Evolutionary conservation across 2,329 filamentous ascomycete species (phyloP).

Genomic region (Clonostachys rosea): DNA sequence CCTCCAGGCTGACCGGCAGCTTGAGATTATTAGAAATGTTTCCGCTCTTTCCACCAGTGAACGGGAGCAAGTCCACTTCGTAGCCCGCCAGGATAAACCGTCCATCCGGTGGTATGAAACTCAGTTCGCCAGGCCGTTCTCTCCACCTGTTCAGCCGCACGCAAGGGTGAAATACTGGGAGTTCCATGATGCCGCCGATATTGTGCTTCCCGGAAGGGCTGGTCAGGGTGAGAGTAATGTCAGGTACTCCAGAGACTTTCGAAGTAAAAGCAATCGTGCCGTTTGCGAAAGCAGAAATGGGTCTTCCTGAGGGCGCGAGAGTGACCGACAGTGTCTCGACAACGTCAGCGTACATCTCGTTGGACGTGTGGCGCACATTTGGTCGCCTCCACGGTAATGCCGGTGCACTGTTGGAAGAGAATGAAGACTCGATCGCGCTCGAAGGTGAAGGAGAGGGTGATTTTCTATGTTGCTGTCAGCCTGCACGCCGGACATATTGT

Average conservation of each 20-base stretch:
- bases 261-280: conserved; percentile 93
- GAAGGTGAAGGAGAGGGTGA: conserved; percentile 28
- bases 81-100: conserved; percentile 92
- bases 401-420: conserved; percentile 40
- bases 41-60: conserved; percentile 52
- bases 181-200: conserved; percentile 69
- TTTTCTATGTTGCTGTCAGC: conserved; percentile 10
- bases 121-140: conserved; percentile 84
- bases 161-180: conserved; percentile 95
- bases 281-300: conserved; percentile 81
- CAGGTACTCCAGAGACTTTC: conserved; percentile 91
- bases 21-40: conserved; percentile 63
- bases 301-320: conserved; percentile 82
- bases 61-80: conserved; percentile 83
- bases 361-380: conserved; percentile 92
- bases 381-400: conserved; percentile 82
- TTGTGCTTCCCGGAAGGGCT: conserved; percentile 78
- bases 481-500: background rate
- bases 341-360: conserved; percentile 95
- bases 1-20: conserved; percentile 75
- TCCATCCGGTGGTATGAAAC: conserved; percentile 92
- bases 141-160: conserved; percentile 88
- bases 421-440: conserved; percentile 29
- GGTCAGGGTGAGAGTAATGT: conserved; percentile 76
- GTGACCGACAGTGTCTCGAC: conserved; percentile 87